Percentiles rank a stretch among this genome's conserved stretches.
phyloP scores from a whole-genome alignment of 1,139 yeast species.

The Scheffersomyces parashehatae region DNA sequence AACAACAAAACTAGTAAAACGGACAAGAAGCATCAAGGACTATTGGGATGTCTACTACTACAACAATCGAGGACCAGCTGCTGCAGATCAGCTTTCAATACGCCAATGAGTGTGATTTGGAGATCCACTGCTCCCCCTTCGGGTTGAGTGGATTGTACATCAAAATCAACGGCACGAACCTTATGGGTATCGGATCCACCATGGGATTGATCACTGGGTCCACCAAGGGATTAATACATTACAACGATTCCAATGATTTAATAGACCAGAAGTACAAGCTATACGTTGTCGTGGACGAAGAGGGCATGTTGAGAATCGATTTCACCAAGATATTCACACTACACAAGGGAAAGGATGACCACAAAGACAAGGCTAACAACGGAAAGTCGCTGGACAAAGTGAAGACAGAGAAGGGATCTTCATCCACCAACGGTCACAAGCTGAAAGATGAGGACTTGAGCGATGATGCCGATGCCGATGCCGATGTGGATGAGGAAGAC shows the following conservation, averaged over 20 bases:
- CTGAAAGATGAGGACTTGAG: slow-evolving; percentile 3
- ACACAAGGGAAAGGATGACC: slow-evolving; percentile 10
- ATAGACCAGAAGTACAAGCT: slow-evolving; percentile 51
- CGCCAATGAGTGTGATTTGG: slow-evolving; percentile 55
- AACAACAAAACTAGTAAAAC: not conserved
- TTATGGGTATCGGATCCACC: slow-evolving; percentile 59
- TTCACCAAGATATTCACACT: slow-evolving; percentile 48
- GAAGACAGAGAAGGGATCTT: not conserved
- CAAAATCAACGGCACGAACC: slow-evolving; percentile 51
- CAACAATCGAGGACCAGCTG: not conserved
- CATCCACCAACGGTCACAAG: not conserved
- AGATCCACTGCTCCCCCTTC: slow-evolving; percentile 59
- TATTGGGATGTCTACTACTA: not conserved
- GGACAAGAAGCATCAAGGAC: not conserved
- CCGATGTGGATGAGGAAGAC: slow-evolving; percentile 7
- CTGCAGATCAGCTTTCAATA: slow-evolving; percentile 40
- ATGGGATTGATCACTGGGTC: slow-evolving; percentile 60
- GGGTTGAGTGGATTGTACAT: slow-evolving; percentile 58
- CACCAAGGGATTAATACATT: slow-evolving; percentile 52
- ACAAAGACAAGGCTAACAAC: slow-evolving; percentile 10
- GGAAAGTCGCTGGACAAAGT: slow-evolving; percentile 9
- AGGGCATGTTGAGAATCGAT: slow-evolving; percentile 51
- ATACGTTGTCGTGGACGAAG: slow-evolving; percentile 53
- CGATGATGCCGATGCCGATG: slow-evolving; percentile 11
- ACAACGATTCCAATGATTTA: slow-evolving; percentile 51